Evolutionary conservation across 306 rosid genomes (phyloP), one percentile per base, ranked within the genome.

Genomic region (Prosopis cineraria): DNA sequence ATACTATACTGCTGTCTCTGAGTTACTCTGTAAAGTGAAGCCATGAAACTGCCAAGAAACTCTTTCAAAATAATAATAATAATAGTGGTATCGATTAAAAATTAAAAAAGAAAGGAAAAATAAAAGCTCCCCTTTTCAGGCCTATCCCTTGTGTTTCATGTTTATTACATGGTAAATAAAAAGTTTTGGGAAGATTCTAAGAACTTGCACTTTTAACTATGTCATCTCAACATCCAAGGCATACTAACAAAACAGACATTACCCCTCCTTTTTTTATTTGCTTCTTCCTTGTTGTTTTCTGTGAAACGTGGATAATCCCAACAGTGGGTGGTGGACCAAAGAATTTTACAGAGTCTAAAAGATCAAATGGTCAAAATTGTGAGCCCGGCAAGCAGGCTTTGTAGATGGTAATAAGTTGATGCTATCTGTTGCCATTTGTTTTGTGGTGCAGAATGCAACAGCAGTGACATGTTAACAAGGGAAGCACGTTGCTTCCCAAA

Each of bases 121-220:
- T 1, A 67, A 68, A 72, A 56, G 72, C 53, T 72, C 62, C 11
- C 68, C 72, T 48, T 68, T 70, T 75, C 39, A 36, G 64, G 68
- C 79, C 83, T 81, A 74, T 68, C 73, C 59, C 58, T 22, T 66
- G 22, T 62, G 39, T 79, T 81, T 50, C 73, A 58, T 72, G 75
- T 75, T 82, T 81, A 76, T 75, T 74, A 78, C 36, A 39, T 69
- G 80, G 77, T 70, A 58, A 80, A 41, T 64, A 45, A 39, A 74
- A 74, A 47, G 71, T 63, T 77, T 70, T 58, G 84, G 80, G 92
- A 85, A 83, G 91, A 72, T 84, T 88, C 87, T 80, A 83, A 84
- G 90, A 84, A 84, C 78, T 24, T 74, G 68, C 55, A 60, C 67
- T 79, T 71, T 34, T 34, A 59, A 82, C 78, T 1, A 69, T 69